A percentile compares a stretch with the other conserved stretches of the same genome.
These are phyloP conservation scores for Phytophthora megakarya DNA, from an alignment of 352 stramenopile genomes.

Conservation along the genomic window DNA sequence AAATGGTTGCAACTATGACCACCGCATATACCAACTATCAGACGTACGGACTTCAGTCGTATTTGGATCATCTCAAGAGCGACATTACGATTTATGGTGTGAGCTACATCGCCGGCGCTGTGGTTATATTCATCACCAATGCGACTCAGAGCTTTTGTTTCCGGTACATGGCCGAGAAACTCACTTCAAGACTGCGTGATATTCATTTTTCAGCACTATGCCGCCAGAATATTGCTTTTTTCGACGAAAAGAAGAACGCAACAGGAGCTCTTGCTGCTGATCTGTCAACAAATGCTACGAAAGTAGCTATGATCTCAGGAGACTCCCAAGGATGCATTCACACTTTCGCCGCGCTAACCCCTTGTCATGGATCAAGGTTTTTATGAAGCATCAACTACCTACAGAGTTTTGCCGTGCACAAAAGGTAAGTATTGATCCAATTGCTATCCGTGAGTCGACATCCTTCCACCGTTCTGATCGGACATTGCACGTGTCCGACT, in stretches of 20 bases:
- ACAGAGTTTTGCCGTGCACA: too few species aligned
- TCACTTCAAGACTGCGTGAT: slow-evolving; percentile 51
- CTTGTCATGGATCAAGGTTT: too few species aligned
- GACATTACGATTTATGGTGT: slow-evolving; percentile 33
- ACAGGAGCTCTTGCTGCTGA: slow-evolving; percentile 55
- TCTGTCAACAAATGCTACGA: slow-evolving; percentile 53
- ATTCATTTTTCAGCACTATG: slow-evolving; percentile 53
- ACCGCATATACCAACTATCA: slow-evolving; percentile 23
- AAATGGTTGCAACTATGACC: slow-evolving; percentile 33
- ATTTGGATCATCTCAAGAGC: slow-evolving; percentile 37
- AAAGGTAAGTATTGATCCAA: too few species aligned
- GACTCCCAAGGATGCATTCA: slow-evolving; percentile 56
- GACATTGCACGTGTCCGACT: too few species aligned
- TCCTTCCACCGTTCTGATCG: too few species aligned
- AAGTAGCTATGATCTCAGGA: slow-evolving; percentile 51
- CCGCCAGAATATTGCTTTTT: slow-evolving; percentile 64
- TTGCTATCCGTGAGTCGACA: too few species aligned
- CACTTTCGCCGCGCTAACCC: too few species aligned
- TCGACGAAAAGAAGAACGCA: slow-evolving; percentile 65
- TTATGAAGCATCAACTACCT: too few species aligned
- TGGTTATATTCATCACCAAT: slow-evolving; percentile 34
- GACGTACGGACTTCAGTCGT: slow-evolving; percentile 16
- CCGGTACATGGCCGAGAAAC: slow-evolving; percentile 54
- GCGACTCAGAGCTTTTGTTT: slow-evolving; percentile 52
- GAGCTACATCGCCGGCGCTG: slow-evolving; percentile 40